phyloP scores from a whole-genome alignment of 768 basidiomycete species.

The Russula ochroleuca region DNA sequence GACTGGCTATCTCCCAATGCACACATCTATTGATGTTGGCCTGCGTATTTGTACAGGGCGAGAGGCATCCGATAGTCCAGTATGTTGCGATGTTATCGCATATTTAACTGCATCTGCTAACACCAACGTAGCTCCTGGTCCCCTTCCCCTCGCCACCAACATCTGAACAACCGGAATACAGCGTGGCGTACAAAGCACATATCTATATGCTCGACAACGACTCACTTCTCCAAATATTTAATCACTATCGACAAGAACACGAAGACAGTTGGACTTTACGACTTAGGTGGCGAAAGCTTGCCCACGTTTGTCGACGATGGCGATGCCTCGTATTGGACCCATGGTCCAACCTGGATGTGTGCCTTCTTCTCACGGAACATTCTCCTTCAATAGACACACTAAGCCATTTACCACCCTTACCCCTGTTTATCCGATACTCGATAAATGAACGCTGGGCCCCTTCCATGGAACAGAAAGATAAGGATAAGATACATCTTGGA shows the following conservation, averaged over 20 bases:
- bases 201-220: not conserved
- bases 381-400: not conserved
- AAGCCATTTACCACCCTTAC: not conserved
- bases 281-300: constrained; percentile 5
- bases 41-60: not conserved
- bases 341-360: not conserved
- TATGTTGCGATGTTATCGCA: not conserved
- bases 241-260: not conserved
- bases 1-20: not conserved
- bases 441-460: no score
- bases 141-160: constrained; percentile 10
- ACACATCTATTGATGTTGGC: not conserved
- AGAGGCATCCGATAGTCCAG: not conserved
- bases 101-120: not conserved
- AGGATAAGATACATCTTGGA: not conserved
- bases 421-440: not conserved
- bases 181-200: not conserved
- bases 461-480: no score
- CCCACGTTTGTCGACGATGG: constrained; percentile 12
- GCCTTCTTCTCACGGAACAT: not conserved
- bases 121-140: not conserved
- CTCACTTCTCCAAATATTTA: not conserved
- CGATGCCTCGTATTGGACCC: not conserved
- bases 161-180: constrained; percentile 1
- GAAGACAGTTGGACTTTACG: not conserved